Evolutionary conservation across 2,329 filamentous ascomycete genomes (phyloP).

Genomic region (Diplodia intermedia): DNA sequence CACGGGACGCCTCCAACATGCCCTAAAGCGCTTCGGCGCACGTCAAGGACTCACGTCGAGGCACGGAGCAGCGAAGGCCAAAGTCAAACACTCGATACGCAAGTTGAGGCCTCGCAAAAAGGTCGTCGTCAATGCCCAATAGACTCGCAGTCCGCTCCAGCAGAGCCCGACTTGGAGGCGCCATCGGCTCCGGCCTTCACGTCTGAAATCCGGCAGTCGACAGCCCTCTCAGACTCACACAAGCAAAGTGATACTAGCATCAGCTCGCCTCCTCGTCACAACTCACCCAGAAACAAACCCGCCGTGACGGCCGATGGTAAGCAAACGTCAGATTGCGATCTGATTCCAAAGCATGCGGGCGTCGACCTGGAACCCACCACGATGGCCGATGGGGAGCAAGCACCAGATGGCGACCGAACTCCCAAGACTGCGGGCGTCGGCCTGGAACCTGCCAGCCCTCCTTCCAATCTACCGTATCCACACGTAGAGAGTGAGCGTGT

Average conservation of each 20-base stretch:
- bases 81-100: not conserved
- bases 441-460: too few species aligned
- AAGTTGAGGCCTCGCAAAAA: conserved; percentile 10
- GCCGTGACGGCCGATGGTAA: too few species aligned
- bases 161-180: not conserved
- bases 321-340: too few species aligned
- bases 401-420: too few species aligned
- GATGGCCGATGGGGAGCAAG: too few species aligned
- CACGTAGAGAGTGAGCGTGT: too few species aligned
- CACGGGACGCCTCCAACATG: not conserved
- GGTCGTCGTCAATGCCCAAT: not conserved
- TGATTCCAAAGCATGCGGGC: too few species aligned
- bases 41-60: conserved; percentile 25
- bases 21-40: not conserved
- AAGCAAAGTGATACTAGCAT: not conserved
- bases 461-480: too few species aligned
- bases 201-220: not conserved
- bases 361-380: too few species aligned
- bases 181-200: not conserved
- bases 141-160: not conserved
- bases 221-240: too few species aligned
- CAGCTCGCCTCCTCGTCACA: not conserved
- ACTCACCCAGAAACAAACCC: not conserved
- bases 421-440: too few species aligned
- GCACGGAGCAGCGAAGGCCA: conserved; percentile 15